phyloP scores from a whole-genome alignment of 2,329 filamentous ascomycete species.

The Hypomyces rosellus region DNA sequence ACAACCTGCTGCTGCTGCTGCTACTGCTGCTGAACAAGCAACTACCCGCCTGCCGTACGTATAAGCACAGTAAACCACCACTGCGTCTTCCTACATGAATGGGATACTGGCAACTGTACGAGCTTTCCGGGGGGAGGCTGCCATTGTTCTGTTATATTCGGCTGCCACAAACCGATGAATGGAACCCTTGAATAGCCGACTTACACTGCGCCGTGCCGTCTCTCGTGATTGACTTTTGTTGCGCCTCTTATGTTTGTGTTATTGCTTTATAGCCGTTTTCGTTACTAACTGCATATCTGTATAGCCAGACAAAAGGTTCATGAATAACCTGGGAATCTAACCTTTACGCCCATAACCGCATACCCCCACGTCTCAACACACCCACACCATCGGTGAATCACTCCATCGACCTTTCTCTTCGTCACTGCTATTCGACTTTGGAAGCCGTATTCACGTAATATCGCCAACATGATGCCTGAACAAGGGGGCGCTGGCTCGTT shows the following conservation, averaged over 20 bases:
- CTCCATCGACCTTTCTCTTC: not conserved
- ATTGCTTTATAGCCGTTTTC: slow-evolving; percentile 5
- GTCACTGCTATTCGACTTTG: not conserved
- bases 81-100: slow-evolving; percentile 3
- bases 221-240: slow-evolving; percentile 17
- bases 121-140: slow-evolving; percentile 1
- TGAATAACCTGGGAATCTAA: not conserved
- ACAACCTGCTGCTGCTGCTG: not conserved
- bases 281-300: not conserved
- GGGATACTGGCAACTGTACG: slow-evolving; percentile 11
- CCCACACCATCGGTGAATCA: too few species aligned
- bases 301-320: not conserved
- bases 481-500: slow-evolving; percentile 40
- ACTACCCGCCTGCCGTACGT: slow-evolving; percentile 1
- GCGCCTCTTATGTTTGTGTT: slow-evolving; percentile 8
- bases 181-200: slow-evolving; percentile 17
- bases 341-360: too few species aligned
- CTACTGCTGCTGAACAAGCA: not conserved
- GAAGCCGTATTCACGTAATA: not conserved
- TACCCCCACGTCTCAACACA: too few species aligned
- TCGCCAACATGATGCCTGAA: slow-evolving; percentile 35
- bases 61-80: slow-evolving; percentile 5
- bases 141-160: slow-evolving; percentile 10
- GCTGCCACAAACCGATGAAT: slow-evolving; percentile 14
- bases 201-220: slow-evolving; percentile 21